phyloP scores from a whole-genome alignment of 495 filamentous ascomycete species.

The Neurospora sp. region DNA sequence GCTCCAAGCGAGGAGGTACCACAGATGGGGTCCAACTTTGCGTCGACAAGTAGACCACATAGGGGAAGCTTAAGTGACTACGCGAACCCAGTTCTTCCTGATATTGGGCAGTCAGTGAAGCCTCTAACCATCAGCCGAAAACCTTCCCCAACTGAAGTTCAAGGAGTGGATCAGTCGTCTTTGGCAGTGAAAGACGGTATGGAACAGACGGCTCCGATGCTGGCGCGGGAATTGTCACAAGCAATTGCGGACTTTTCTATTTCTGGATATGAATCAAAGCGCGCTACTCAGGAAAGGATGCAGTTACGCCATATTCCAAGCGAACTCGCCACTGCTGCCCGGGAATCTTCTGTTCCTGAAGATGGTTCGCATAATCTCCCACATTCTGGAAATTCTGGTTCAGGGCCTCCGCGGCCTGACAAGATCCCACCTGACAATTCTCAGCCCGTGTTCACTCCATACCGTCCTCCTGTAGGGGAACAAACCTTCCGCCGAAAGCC shows the following conservation, averaged over 20 bases:
- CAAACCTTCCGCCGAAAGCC: neutral
- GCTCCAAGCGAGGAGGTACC: neutral
- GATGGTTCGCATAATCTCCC: neutral
- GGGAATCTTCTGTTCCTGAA: neutral
- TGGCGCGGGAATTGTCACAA: neutral
- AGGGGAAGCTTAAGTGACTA: slow-evolving; percentile 1
- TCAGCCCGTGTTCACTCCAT: neutral
- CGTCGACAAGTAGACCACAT: neutral
- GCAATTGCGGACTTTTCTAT: neutral
- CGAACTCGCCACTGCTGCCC: neutral
- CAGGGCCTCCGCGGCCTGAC: neutral
- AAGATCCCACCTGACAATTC: neutral
- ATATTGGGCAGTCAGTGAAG: slow-evolving; percentile 7
- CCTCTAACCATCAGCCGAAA: slow-evolving; percentile 15
- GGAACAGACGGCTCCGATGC: neutral
- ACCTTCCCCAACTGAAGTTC: neutral
- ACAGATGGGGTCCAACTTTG: neutral
- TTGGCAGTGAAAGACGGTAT: neutral
- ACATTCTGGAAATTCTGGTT: neutral
- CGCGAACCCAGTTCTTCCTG: slow-evolving; percentile 4
- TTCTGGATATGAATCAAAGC: neutral
- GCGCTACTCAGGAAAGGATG: neutral
- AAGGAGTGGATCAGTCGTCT: neutral
- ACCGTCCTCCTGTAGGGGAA: neutral
- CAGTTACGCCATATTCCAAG: neutral